Base-by-base conservation (phyloP, 352 stramenopile species). In the Phytophthora crassamura region DNA sequence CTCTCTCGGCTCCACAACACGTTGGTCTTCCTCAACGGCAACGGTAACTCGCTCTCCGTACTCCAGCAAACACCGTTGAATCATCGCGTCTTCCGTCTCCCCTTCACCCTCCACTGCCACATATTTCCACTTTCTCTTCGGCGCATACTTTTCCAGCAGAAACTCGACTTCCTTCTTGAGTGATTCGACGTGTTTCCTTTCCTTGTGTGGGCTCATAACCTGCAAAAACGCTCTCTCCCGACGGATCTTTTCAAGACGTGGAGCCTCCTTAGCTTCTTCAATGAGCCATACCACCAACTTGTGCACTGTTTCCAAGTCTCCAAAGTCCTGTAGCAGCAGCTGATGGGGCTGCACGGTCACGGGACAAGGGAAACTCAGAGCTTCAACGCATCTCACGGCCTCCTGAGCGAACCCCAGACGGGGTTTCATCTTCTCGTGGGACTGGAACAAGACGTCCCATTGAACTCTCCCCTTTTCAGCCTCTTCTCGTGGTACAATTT, bases 41-140 rank as follows among this genome's bases (percentile, higher is more conserved):
- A 74, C 39, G 50, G 64, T 48, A 43, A 92, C 72, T 18, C 78
- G 69, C 59, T 95, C 84, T 51, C 86, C 86, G 58, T 92, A 95
- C 56, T 95, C 86, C 10, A 95, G 59, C 52, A 95, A 69, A 55
- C 86, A 95, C n/a, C 77, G 74, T 56, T 95, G 86, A 55, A 93
- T 83, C 32, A 89, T 56, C 32, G 76, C 82, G 57, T 95, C 82
- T 30, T 95, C 86, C 10, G 64, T 49, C 6, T 91, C 76, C 1
- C 75, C 60, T 20, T 72, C 60, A 12, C 32, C 49, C n/a, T 70
- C 66, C 0, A 38, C 61, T 43, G 48, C 50, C 20, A 69, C 34
- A 52, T 81, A 89, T 53, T 81, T 69, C 69, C 77, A 91, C 20
- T 69, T 68, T 30, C 82, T 64, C 14, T 69, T 67, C 3, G 80